Evolutionary conservation across 768 basidiomycete genomes (phyloP).

Genomic region (Boletus patriciae): DNA sequence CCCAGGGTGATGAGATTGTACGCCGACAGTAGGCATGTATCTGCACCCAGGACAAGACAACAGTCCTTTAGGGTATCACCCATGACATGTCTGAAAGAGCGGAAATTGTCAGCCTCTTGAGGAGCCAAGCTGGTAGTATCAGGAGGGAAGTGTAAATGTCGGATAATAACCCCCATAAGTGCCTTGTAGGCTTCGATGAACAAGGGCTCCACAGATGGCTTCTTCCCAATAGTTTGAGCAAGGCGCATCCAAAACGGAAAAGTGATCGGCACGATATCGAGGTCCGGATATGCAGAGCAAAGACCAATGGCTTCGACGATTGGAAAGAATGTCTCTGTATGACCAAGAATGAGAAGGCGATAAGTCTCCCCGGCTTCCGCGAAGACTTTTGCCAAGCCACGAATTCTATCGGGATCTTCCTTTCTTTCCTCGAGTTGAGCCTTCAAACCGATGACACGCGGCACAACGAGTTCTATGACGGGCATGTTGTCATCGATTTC

Average conservation of each 20-base stretch:
- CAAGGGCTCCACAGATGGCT: constrained; percentile 64
- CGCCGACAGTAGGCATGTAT: constrained; percentile 76
- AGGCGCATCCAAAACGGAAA: constrained; percentile 99
- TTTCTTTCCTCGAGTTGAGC: constrained; percentile 55
- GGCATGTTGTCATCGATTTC: constrained; percentile 93
- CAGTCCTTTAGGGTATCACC: constrained; percentile 99
- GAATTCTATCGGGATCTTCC: constrained; percentile 85
- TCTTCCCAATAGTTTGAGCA: constrained; percentile 84
- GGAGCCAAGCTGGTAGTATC: constrained; percentile 64
- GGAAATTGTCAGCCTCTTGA: constrained; percentile 92
- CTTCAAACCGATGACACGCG: constrained; percentile 75
- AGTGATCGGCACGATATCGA: constrained; percentile 96
- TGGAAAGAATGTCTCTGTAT: constrained; percentile 90
- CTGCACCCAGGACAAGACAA: constrained; percentile 88
- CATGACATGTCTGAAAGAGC: constrained; percentile 96
- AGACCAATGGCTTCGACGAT: constrained; percentile 93
- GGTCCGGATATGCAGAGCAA: constrained; percentile 89
- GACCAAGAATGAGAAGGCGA: constrained; percentile 80
- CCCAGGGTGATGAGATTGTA: constrained; percentile 79
- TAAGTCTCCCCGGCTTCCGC: constrained; percentile 99
- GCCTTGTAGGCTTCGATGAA: constrained; percentile 81
- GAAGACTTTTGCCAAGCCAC: constrained; percentile 88
- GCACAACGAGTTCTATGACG: constrained; percentile 85
- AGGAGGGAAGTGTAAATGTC: constrained; percentile 87
- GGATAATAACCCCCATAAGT: constrained; percentile 83